Base-by-base conservation (phyloP, 2,329 filamentous ascomycete species). In the Chaetomiaceae sp. region DNA sequence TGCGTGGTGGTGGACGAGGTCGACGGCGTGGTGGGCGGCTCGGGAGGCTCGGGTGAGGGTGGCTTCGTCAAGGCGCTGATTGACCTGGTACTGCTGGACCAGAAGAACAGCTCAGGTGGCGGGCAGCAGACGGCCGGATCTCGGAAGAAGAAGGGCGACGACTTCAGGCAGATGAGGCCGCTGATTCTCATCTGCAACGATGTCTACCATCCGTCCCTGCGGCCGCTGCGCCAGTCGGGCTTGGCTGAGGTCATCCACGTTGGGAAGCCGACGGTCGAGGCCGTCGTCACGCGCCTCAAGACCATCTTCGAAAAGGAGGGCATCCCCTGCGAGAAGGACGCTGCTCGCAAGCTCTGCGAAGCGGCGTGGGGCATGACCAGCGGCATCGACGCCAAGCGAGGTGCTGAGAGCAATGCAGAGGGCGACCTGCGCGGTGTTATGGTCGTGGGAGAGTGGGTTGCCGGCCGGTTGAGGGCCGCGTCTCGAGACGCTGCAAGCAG, bases 1-100 rank as follows among this genome's bases (percentile, higher is more conserved):
- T 98, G 93, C 56, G 86, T 98, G 4, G 77, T 98, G 2, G 88
- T 98, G 1, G 93, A 98, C 60, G 93, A 98, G 66, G 93, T 97
- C 1, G 93, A 98, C 61, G 93, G 93, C 33, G 93, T 94, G 0
- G 88, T 95, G 2, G 76, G 85, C 18, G 89, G 91, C 10, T 83
- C 84, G 40, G 83, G 85, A 5, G 76, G 71, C 19, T 81, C 83
- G 22, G 86, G 89, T 30, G 93, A 98, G 62, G 91, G 91, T 42
- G 93, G 93, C 0, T 98, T 98, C 56, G 83, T 98, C 66, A 95
- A 89, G 62, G 93, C 93, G 1, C 69, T 98, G 49, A 91, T 98
- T 52, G 93, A 98, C 57, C 75, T 98, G 4, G 83, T 97, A 37
- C 72, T 85, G 38, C 71, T 88, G 10, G 93, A 97, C 59, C 87